Evolutionary conservation across 805 yeast genomes (phyloP).

Genomic region (Wickerhamomyces bovis): DNA sequence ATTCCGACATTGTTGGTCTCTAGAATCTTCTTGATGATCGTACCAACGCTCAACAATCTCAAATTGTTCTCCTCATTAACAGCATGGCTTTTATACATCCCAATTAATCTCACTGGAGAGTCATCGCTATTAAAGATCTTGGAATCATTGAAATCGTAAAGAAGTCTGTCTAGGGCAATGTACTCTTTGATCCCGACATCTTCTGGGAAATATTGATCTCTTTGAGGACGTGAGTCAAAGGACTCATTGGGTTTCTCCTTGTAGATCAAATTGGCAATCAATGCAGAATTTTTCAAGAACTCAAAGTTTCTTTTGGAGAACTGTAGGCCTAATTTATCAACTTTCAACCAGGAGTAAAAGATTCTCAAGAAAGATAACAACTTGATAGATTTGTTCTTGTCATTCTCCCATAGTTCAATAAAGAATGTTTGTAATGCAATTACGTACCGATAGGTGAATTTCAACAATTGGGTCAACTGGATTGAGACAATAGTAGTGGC

Average conservation of each 20-base stretch:
- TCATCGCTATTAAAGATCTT: constrained; percentile 13
- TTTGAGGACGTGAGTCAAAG: constrained; percentile 32
- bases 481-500: constrained; percentile 3
- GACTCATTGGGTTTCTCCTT: constrained; percentile 6
- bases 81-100: constrained; percentile 23
- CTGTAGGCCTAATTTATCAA: constrained; percentile 37
- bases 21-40: constrained; percentile 26
- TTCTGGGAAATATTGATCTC: constrained; percentile 54
- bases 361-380: constrained; percentile 40
- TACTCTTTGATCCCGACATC: constrained; percentile 61
- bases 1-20: constrained; percentile 26
- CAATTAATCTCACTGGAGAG: constrained; percentile 16
- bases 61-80: constrained; percentile 25
- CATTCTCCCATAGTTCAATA: constrained; percentile 25
- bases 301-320: constrained; percentile 27
- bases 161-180: constrained; percentile 43
- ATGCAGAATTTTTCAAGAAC: constrained; percentile 27
- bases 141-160: constrained; percentile 56
- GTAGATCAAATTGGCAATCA: constrained; percentile 26
- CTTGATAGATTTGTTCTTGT: constrained; percentile 14
- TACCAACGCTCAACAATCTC: constrained; percentile 30
- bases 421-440: constrained; percentile 28
- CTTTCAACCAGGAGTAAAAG: constrained; percentile 51
- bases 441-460: constrained; percentile 37
- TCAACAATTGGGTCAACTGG: constrained; percentile 24